phyloP scores from a whole-genome alignment of 495 filamentous ascomycete genomes.

The Penicillium bovifimosum region DNA sequence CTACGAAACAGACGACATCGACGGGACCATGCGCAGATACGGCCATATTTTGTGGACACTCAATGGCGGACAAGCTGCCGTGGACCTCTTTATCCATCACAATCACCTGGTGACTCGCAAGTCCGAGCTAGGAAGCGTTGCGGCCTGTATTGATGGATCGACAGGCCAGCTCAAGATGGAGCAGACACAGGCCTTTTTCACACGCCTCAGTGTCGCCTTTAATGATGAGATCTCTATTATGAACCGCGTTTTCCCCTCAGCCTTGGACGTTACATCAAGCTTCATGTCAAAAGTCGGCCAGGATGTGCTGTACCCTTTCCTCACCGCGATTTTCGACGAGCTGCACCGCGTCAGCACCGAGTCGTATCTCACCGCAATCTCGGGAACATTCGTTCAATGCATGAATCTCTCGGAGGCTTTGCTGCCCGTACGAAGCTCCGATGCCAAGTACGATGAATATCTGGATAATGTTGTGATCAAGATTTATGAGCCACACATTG shows the following conservation, averaged over 20 bases:
- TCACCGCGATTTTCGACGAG: constrained; percentile 84
- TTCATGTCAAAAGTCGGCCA: constrained; percentile 81
- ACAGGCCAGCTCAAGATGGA: constrained; percentile 57
- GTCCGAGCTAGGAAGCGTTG: constrained; percentile 65
- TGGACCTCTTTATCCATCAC: constrained; percentile 83
- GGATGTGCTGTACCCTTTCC: constrained; percentile 80
- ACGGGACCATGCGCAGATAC: constrained; percentile 83
- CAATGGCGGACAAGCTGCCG: constrained; percentile 71
- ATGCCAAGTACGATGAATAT: constrained; percentile 50
- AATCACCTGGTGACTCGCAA: constrained; percentile 74
- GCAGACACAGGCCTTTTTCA: constrained; percentile 78
- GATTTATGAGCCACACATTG: constrained; percentile 86
- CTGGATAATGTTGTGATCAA: constrained; percentile 55
- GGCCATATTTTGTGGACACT: constrained; percentile 76
- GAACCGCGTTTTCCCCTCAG: constrained; percentile 77
- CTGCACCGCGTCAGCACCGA: constrained; percentile 70
- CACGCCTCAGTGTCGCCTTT: constrained; percentile 60
- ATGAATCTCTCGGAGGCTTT: constrained; percentile 68
- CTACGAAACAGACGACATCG: constrained; percentile 82
- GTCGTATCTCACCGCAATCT: constrained; percentile 79
- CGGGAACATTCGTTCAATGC: constrained; percentile 80
- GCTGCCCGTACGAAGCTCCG: constrained; percentile 55
- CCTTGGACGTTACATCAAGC: constrained; percentile 62
- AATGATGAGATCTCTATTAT: constrained; percentile 84
- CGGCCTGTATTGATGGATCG: constrained; percentile 75